Base-by-base conservation (phyloP, 306 rosid genomes). In the Macrotyloma uniflorum region DNA sequence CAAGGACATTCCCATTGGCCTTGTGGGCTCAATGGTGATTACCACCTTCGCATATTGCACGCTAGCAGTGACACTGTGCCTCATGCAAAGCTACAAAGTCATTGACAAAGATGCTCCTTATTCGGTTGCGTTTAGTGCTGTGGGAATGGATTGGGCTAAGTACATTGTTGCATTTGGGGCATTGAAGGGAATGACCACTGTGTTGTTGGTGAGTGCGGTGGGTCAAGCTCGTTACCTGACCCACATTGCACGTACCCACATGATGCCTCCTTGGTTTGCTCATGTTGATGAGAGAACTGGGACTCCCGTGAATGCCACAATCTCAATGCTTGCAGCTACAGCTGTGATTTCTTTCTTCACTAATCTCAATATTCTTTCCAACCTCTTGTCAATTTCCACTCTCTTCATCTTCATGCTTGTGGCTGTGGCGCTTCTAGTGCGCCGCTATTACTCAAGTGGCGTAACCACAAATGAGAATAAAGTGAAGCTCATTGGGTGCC, bases 201-300 rank as follows among this genome's bases (percentile, higher is more conserved):
- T 87, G 8, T 67, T 94, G 54, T 80, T 94, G 24, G 97, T 90
- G 5, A 57, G 82, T 1, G 91, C 90, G 0, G 93, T 94, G 11
- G 97, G 97, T 1, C 98, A 94, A 24, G 98, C 96, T 0, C 87
- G 98, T 19, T 94, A 94, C 40, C 78, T 94, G 14, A 94, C 97
- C 0, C 98, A 94, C 80, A 94, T 94, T 66, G 93, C 98, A 3
- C 82, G 98, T 5, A 91, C 97, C 2, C 98, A 94, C 83, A 87
- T 94, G 98, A 47, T 91, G 89, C 93, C 98, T 0, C 97, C 97
- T 0, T 91, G 93, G 93, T 85, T 94, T 6, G 93, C 98, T 14
- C 70, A 77, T 15, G 97, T 91, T 47, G 79, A 89, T 47, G 85
- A 74, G 47, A 86, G 49, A 11, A 86, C 93, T 0, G 96, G 96